Evolutionary conservation across 768 basidiomycete genomes (phyloP), one percentile per base, ranked within the genome.

Genomic region (Grammothele lineata): DNA sequence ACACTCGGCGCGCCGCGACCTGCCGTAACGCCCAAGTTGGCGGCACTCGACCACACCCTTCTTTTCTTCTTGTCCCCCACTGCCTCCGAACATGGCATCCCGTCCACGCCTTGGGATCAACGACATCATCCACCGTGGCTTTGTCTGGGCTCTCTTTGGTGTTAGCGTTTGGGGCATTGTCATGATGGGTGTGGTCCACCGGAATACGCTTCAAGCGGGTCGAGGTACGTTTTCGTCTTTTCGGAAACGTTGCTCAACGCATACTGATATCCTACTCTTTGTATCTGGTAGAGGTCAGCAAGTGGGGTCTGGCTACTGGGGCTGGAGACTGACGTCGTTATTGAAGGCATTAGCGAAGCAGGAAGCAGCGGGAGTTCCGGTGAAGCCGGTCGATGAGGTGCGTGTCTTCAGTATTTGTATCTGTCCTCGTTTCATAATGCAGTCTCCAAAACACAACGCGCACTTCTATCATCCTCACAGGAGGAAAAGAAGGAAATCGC

Each of bases 121-220:
- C 44, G 78, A 81, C 58, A 62, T 74, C 38, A 55, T 78, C 1
- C 82, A 85, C 43, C 67, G 80, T 57, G 72, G 73, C 4, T 62
- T 80, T n/a, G 74, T 80, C 15, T 73, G 73, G 51, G 71, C 76
- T 15, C 69, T 81, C 7, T 71, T 74, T 3, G 78, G 73, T 1
- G 57, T 82, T 8, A 71, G 75, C 24, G 70, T 71, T 2, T 80
- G 73, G 64, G 78, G 77, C 4, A 61, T 80, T n/a, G 72, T 65
- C 21, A 71, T 77, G 58, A 76, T 78, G 18, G 69, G 76, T 30
- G 58, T 69, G 21, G 70, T 79, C 4, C 82, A 85, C 59, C 67
- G 66, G 19, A 72, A 80, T 39, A 80, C 78, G 3, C 62, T 83
- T 50, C 67, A 68, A 40, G 68, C 72, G 43, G 78, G 78, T 44